phyloP scores from a whole-genome alignment of 2,329 filamentous ascomycete genomes.

The Verticillium nonalfalfae region DNA sequence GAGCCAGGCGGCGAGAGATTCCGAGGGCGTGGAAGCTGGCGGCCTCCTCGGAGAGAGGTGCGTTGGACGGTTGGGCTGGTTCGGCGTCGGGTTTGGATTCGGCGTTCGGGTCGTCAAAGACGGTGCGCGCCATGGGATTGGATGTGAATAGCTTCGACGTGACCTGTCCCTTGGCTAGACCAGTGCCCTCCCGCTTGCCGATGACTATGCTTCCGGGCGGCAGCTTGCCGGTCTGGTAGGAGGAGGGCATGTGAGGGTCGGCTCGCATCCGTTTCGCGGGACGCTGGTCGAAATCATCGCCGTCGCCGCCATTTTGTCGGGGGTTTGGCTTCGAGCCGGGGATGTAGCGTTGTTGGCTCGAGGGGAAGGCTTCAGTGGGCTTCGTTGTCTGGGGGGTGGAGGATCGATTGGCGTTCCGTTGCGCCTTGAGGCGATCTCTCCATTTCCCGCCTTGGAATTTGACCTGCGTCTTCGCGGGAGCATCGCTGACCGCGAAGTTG shows the following conservation, averaged over 20 bases:
- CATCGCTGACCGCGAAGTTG: conserved; percentile 77
- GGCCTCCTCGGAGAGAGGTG: conserved; percentile 75
- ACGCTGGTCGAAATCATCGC: conserved; percentile 20
- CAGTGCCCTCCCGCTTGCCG: conserved; percentile 11
- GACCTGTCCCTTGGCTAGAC: conserved; percentile 52
- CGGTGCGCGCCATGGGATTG: conserved; percentile 70
- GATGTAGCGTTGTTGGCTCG: conserved; percentile 5
- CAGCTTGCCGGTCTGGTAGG: conserved; percentile 27
- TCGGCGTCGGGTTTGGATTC: conserved; percentile 34
- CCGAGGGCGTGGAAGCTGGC: conserved; percentile 84
- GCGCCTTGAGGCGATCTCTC: conserved; percentile 80
- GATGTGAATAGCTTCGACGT: conserved; percentile 90
- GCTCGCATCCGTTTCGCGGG: conserved; percentile 40
- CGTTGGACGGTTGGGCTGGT: conserved; percentile 75
- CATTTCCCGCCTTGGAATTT: conserved; percentile 87
- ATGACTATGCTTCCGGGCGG: conserved; percentile 24
- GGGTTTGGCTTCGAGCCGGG: conserved; percentile 7
- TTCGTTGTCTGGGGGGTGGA: conserved; percentile 20
- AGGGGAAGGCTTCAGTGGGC: conserved; percentile 12
- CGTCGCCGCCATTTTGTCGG: conserved; percentile 16
- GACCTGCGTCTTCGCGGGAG: conserved; percentile 52
- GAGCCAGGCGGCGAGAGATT: conserved; percentile 71
- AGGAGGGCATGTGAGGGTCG: conserved; percentile 17
- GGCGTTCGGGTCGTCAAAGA: conserved; percentile 41
- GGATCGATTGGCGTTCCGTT: conserved; percentile 46